Base-by-base conservation (phyloP, 345 rosid species). In the Turritis glabra region DNA sequence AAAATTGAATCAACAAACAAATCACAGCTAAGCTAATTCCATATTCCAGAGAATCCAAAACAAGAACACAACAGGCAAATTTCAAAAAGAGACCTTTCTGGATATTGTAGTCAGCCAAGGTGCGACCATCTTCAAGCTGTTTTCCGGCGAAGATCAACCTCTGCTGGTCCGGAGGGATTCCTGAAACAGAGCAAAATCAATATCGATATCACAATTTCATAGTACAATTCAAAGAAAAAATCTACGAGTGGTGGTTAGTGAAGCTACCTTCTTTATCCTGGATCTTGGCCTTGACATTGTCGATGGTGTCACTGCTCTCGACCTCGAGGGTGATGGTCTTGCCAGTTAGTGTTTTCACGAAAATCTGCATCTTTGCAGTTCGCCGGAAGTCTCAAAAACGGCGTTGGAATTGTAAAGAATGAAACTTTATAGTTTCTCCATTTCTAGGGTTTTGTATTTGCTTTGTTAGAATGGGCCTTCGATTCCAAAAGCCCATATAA, bases 261-360 rank as follows among this genome's bases (percentile, higher is more conserved):
- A 7, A 27, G 59, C 22, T 57, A 87, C 96, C 98, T 84, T 90
- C 96, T 80, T 93, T 93, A 84, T 90, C 93, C 77, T 93, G 97
- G 80, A 93, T 90, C 85, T 93, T 90, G 14, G 97, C 88, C 66
- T 93, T 90, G 82, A 89, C 97, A 84, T 90, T 87, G 75, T 90
- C 96, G 72, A 93, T 87, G 52, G 98, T 90, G 48, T 89, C 96
- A 43, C 91, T 85, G 84, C 92, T 85, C 91, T 93, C 97, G 13
- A 90, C 97, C 83, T 92, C 95, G 78, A 93, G 97, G 25, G 98
- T 92, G 11, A 92, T 92, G 73, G 98, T 93, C 84, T 93, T 93
- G 19, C 97, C 97, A 2, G 98, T 93, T 2, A 90, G 88, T 59
- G 97, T 90, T 78, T 88, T 91, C 77, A 91, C 98, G 77, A 93